These are phyloP conservation scores for Aspergillus puulaauensis DNA, from an alignment of 2,329 filamentous ascomycete species.

Conservation along the genomic window DNA sequence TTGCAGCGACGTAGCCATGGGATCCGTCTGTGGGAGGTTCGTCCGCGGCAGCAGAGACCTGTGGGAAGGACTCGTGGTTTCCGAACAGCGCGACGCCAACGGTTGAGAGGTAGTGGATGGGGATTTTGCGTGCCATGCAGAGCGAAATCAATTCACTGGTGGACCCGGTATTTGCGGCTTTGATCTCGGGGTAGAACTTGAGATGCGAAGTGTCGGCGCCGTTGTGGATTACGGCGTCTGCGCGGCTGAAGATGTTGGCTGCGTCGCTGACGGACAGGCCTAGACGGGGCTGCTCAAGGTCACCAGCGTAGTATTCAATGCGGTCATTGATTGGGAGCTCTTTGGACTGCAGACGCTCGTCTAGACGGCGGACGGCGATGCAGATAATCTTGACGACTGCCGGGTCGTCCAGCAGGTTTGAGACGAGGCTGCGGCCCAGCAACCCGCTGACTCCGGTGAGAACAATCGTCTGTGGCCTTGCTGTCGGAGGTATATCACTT, in stretches of 20 bases:
- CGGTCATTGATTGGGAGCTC: neutral
- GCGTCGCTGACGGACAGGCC: slow-evolving; percentile 38
- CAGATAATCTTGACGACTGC: neutral
- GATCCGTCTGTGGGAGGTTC: slow-evolving; percentile 25
- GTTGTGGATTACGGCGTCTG: slow-evolving; percentile 55
- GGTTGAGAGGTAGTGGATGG: slow-evolving; percentile 35
- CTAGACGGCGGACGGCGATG: neutral
- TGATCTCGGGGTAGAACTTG: slow-evolving; percentile 29
- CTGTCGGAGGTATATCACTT: neutral
- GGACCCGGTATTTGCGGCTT: slow-evolving; percentile 24
- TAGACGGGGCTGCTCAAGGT: slow-evolving; percentile 36
- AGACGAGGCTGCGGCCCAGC: neutral
- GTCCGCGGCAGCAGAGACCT: slow-evolving; percentile 13
- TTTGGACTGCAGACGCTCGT: neutral
- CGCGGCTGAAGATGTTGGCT: slow-evolving; percentile 26
- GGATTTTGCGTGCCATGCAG: slow-evolving; percentile 19
- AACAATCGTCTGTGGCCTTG: neutral
- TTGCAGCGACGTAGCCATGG: slow-evolving; percentile 37
- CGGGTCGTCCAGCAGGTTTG: neutral
- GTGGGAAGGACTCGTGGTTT: slow-evolving; percentile 12
- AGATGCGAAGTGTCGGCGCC: slow-evolving; percentile 42
- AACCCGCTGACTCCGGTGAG: neutral
- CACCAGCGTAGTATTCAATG: slow-evolving; percentile 28
- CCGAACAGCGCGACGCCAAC: slow-evolving; percentile 30
- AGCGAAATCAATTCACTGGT: slow-evolving; percentile 24